These are phyloP conservation scores for Cardiospermum halicacabum DNA, from an alignment of 345 rosid species.

Conservation along the genomic window DNA sequence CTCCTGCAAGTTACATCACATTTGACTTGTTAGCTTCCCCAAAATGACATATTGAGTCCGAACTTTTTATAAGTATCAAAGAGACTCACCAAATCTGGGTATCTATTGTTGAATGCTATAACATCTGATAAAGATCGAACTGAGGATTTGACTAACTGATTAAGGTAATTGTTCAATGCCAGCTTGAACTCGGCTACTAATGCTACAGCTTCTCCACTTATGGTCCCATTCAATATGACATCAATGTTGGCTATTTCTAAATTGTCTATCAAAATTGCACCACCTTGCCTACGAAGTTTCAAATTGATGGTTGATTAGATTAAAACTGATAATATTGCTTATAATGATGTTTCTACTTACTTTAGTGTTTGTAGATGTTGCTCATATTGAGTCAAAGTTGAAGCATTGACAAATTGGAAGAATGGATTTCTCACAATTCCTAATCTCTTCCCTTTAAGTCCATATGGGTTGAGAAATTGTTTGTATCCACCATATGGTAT, in stretches of 20 bases:
- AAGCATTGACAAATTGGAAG: conserved; percentile 8
- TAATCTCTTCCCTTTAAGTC: conserved; percentile 32
- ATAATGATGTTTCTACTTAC: conserved; percentile 1
- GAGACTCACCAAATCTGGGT: conserved; percentile 23
- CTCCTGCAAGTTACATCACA: conserved; percentile 30
- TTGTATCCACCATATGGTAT: conserved; percentile 55
- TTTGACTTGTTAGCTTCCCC: no score
- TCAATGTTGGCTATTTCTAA: conserved; percentile 18
- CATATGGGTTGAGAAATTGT: conserved; percentile 35
- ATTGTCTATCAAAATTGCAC: conserved; percentile 32
- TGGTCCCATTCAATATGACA: neutral
- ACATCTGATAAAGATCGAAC: conserved; percentile 28
- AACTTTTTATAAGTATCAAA: no score
- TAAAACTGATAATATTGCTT: no score
- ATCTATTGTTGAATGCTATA: conserved; percentile 27
- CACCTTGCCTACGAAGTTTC: conserved; percentile 18
- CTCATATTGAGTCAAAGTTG: conserved; percentile 12
- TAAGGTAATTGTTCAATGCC: conserved; percentile 30
- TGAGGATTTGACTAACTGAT: conserved; percentile 22
- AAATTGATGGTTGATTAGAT: neutral
- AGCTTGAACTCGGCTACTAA: conserved; percentile 34
- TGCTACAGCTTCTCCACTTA: conserved; percentile 18
- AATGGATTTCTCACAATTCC: conserved; percentile 30
- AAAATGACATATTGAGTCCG: no score
- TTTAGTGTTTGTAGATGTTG: conserved; percentile 27